phyloP scores from a whole-genome alignment of 139 green algal genomes.

The Chlamydomonas applanata region DNA sequence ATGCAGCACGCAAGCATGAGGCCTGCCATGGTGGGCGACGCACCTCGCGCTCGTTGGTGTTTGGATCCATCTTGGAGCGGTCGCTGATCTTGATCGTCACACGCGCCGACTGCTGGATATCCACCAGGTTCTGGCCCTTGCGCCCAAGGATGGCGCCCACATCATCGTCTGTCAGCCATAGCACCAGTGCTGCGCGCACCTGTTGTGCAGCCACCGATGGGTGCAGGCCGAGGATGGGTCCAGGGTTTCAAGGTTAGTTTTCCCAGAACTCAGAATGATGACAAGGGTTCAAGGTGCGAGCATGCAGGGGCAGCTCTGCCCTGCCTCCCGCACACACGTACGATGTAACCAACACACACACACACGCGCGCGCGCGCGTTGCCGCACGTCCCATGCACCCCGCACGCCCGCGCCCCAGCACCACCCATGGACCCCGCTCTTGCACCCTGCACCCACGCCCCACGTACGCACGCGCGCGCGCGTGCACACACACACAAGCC shows the following conservation, averaged over 20 bases:
- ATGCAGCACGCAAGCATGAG: not conserved
- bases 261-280: too few relatives aligned
- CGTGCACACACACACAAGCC: too few relatives aligned
- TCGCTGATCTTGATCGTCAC: conserved; percentile 64
- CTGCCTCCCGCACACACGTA: not conserved
- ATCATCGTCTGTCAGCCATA: conserved; percentile 55
- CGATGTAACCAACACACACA: too few relatives aligned
- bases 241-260: too few relatives aligned
- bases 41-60: conserved; percentile 52
- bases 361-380: too few relatives aligned
- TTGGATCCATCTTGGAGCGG: conserved; percentile 56
- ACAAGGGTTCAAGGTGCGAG: not conserved
- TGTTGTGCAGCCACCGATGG: too few relatives aligned
- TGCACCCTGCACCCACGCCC: too few relatives aligned
- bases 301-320: conserved; percentile 13
- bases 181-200: conserved; percentile 15
- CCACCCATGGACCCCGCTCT: too few relatives aligned
- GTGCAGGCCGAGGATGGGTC: not conserved
- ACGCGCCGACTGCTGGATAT: conserved; percentile 45
- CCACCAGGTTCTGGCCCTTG: conserved; percentile 41
- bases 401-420: too few relatives aligned
- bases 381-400: too few relatives aligned
- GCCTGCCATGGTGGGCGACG: not conserved
- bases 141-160: conserved; percentile 60
- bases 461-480: too few relatives aligned